phyloP scores from a whole-genome alignment of 2,329 filamentous ascomycete genomes.

The Colletotrichum kahawae region DNA sequence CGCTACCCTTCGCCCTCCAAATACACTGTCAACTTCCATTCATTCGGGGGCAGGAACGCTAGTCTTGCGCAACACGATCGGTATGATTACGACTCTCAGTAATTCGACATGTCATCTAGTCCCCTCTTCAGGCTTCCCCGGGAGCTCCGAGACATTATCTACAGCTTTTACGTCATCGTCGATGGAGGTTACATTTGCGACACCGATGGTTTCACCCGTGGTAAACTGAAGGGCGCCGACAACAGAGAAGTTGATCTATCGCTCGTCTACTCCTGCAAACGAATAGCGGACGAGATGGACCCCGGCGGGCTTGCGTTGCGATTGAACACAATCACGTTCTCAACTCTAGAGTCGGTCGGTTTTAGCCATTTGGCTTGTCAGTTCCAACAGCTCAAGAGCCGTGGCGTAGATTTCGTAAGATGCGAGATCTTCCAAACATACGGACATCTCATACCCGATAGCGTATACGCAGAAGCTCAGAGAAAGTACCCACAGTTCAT shows the following conservation, averaged over 20 bases:
- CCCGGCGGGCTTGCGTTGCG: background rate
- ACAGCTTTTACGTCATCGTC: background rate
- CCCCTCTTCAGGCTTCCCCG: background rate
- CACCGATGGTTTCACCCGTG: background rate
- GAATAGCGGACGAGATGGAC: background rate
- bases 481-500: background rate
- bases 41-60: background rate
- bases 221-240: background rate
- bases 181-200: background rate
- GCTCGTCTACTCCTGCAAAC: background rate
- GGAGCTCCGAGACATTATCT: background rate
- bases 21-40: background rate
- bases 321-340: background rate
- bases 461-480: background rate
- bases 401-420: background rate
- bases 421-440: background rate
- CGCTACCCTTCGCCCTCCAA: background rate
- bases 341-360: background rate
- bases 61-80: background rate
- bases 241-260: background rate
- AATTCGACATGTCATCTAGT: background rate
- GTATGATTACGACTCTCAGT: background rate
- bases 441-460: background rate
- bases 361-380: background rate
- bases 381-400: background rate